Conservation (phyloP, 2,329 filamentous ascomycete species). For the Cryphonectria naterciae region DNA sequence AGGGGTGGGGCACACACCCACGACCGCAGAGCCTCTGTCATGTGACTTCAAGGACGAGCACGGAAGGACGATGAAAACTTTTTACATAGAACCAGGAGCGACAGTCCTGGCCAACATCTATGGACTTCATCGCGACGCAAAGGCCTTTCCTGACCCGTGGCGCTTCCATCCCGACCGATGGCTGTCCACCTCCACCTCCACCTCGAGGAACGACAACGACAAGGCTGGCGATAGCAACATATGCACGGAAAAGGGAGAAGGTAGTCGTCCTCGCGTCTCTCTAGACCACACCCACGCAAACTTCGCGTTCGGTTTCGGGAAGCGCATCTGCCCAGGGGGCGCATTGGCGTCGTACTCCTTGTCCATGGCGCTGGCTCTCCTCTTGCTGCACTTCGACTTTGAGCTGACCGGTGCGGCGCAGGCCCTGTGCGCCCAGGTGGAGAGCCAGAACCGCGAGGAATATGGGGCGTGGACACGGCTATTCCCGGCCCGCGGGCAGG, state of each 20-base stretch:
- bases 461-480: neutral
- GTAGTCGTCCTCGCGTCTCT: neutral
- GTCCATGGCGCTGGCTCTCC: constrained; percentile 21
- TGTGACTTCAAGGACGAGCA: neutral
- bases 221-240: neutral
- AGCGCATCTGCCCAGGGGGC: constrained; percentile 22
- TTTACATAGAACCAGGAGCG: constrained; percentile 14
- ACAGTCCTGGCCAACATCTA: constrained; percentile 25
- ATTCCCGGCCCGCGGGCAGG: neutral
- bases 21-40: neutral
- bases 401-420: constrained; percentile 9
- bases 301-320: constrained; percentile 26
- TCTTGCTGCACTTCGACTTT: constrained; percentile 25
- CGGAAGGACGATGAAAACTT: neutral
- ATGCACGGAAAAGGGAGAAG: neutral
- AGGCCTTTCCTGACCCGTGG: constrained; percentile 22
- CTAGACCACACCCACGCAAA: constrained; percentile 23
- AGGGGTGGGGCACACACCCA: constrained; percentile 24
- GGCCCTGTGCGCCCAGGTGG: neutral
- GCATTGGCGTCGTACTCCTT: constrained; percentile 22
- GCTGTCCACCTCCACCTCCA: neutral
- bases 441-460: constrained; percentile 18
- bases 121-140: constrained; percentile 23
- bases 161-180: constrained; percentile 24
- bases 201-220: neutral